Conservation (phyloP, 2,329 filamentous ascomycete genomes). For the Cercospora sp. region DNA sequence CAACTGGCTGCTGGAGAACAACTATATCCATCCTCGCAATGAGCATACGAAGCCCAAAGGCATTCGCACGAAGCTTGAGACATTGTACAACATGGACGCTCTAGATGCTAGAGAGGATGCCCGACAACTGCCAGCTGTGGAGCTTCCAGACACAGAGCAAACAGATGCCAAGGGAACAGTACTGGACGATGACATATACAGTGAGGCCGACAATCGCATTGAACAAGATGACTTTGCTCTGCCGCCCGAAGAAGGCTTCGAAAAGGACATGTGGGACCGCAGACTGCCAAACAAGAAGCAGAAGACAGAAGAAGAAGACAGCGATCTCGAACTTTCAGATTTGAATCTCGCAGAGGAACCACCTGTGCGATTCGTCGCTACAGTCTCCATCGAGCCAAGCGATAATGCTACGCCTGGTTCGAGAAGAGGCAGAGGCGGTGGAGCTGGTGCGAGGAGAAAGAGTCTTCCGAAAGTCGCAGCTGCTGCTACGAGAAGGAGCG, state of each 20-base stretch:
- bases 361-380: slow-evolving; percentile 38
- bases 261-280: slow-evolving; percentile 47
- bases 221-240: slow-evolving; percentile 46
- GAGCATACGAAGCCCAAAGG: slow-evolving; percentile 81
- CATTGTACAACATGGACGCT: slow-evolving; percentile 79
- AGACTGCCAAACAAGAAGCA: slow-evolving; percentile 31
- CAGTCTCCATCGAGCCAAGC: slow-evolving; percentile 35
- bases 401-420: slow-evolving; percentile 28
- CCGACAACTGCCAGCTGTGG: slow-evolving; percentile 53
- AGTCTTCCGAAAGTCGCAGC: slow-evolving; percentile 19
- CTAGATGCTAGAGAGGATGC: slow-evolving; percentile 79
- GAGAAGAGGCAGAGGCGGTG: slow-evolving; percentile 20
- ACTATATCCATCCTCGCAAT: slow-evolving; percentile 38
- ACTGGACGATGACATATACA: slow-evolving; percentile 42
- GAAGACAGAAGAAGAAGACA: slow-evolving; percentile 25
- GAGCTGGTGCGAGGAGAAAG: slow-evolving; percentile 21
- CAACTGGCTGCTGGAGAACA: slow-evolving; percentile 36
- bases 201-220: slow-evolving; percentile 39
- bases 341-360: slow-evolving; percentile 36
- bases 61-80: slow-evolving; percentile 85
- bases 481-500: slow-evolving; percentile 27
- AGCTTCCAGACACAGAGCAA: slow-evolving; percentile 44
- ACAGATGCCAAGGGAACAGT: slow-evolving; percentile 38
- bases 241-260: slow-evolving; percentile 43
- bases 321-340: slow-evolving; percentile 34